phyloP scores from a whole-genome alignment of 1,139 yeast species.

The Nakaseomyces glabratus region DNA sequence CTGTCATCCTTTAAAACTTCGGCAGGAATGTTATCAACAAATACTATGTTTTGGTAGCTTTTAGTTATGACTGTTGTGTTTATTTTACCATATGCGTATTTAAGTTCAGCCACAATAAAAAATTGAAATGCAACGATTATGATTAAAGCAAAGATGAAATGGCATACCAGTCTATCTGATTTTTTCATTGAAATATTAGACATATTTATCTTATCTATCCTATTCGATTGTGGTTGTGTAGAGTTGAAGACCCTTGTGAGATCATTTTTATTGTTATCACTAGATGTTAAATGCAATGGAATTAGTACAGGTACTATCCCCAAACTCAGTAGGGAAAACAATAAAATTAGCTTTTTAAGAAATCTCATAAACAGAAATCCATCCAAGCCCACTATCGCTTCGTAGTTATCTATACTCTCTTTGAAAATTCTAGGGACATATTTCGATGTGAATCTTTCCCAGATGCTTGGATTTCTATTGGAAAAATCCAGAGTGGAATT shows the following conservation, averaged over 20 bases:
- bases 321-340: slow-evolving; percentile 43
- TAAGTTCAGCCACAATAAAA: slow-evolving; percentile 43
- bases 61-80: slow-evolving; percentile 32
- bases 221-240: background rate
- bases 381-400: slow-evolving; percentile 45
- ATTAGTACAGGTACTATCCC: slow-evolving; percentile 46
- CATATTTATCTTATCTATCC: slow-evolving; percentile 52
- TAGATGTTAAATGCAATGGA: slow-evolving; percentile 46
- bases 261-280: slow-evolving; percentile 29
- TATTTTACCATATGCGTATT: slow-evolving; percentile 29
- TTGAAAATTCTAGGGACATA: slow-evolving; percentile 1
- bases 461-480: background rate
- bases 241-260: slow-evolving; percentile 27
- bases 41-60: slow-evolving; percentile 35
- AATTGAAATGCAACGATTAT: slow-evolving; percentile 48
- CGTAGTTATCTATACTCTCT: slow-evolving; percentile 1
- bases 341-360: slow-evolving; percentile 39
- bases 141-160: slow-evolving; percentile 45
- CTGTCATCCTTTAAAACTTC: slow-evolving; percentile 30
- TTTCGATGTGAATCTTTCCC: background rate
- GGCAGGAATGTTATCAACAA: slow-evolving; percentile 43
- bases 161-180: slow-evolving; percentile 41
- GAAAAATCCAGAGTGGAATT: background rate
- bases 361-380: slow-evolving; percentile 55
- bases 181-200: slow-evolving; percentile 48